Base-by-base conservation (phyloP, 345 rosid species). In the Lepidium africanum region DNA sequence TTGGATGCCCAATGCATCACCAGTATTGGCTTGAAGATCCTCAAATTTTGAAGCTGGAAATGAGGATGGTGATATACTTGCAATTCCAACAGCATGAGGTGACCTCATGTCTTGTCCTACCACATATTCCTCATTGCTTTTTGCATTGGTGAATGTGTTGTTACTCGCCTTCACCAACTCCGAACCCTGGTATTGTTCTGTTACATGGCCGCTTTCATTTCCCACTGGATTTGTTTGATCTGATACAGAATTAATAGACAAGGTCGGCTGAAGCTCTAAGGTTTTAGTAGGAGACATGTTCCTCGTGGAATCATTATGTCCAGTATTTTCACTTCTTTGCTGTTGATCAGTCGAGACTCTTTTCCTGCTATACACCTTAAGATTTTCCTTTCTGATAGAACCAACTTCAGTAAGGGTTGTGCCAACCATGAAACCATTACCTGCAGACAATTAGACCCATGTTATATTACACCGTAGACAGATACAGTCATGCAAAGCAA, bases 341-440 rank as follows among this genome's bases (percentile, higher is more conserved):
- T 63, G 51, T 53, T 68, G 63, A 61, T 55, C 35, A 45, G 65
- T 54, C 59, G 76, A 65, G 71, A 80, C 71, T 54, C 74, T 81
- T 59, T 74, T 89, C 72, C 90, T 80, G 55, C 63, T 59, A 61
- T 89, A 89, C 36, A 86, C 85, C 70, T 62, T 83, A 63, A 63
- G 67, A 15, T 63, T 75, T 67, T 56, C 63, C 76, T 76, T 57
- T 33, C 47, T 57, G 41, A 38, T 37, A 33, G 80, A 72, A 41
- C 39, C 51, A 45, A 53, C 57, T 59, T 68, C 67, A 57, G 52
- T 47, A 48, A 73, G 50, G 58, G 52, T 47, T 47, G 53, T 47
- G 39, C 32, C 45, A 46, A 37, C 46, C 41, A 16, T 30, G 9
- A 38, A 35, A 67, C 19, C 51, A 14, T 17, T 53, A 68, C 78